These are phyloP conservation scores for Micromonas pusilla DNA, from an alignment of 139 green algal genomes.

Conservation along the genomic window DNA sequence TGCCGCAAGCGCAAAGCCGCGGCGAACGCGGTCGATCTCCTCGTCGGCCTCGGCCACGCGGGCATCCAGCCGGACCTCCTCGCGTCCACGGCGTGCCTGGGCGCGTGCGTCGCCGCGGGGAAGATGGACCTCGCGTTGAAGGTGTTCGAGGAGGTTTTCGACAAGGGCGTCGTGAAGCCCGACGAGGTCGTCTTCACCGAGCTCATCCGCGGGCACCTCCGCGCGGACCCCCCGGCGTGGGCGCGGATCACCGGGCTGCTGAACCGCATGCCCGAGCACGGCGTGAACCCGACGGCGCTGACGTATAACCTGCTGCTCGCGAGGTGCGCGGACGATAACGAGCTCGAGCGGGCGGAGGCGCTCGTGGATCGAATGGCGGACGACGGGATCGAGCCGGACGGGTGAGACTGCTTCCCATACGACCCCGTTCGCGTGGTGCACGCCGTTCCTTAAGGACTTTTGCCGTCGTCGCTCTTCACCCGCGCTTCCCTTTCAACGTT, in stretches of 20 bases:
- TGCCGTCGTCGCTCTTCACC: too few relatives aligned
- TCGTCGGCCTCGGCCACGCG: neutral
- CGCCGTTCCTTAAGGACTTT: too few relatives aligned
- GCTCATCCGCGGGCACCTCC: neutral
- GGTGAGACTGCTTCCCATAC: too few relatives aligned
- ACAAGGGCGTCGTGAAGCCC: slow-evolving; percentile 1
- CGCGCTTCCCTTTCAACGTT: too few relatives aligned
- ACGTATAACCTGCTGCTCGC: slow-evolving; percentile 18
- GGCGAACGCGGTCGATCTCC: slow-evolving; percentile 3
- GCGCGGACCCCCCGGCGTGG: neutral
- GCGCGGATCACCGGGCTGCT: neutral
- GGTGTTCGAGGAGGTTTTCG: slow-evolving; percentile 22
- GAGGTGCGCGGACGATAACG: neutral
- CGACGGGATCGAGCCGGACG: neutral
- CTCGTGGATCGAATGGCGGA: slow-evolving; percentile 19
- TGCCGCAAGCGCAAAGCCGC: slow-evolving; percentile 9
- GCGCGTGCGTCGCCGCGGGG: slow-evolving; percentile 1
- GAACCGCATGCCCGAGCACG: neutral
- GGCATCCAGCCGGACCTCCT: slow-evolving; percentile 2
- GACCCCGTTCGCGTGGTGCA: too few relatives aligned
- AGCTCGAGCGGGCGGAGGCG: slow-evolving; percentile 3
- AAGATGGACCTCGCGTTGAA: slow-evolving; percentile 9
- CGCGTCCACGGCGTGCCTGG: slow-evolving; percentile 2
- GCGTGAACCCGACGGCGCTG: neutral
- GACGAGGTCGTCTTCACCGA: slow-evolving; percentile 13